Percentiles rank a stretch among this genome's conserved stretches.
phyloP scores from a whole-genome alignment of 2,329 filamentous ascomycete genomes.

The Calonectria montana region DNA sequence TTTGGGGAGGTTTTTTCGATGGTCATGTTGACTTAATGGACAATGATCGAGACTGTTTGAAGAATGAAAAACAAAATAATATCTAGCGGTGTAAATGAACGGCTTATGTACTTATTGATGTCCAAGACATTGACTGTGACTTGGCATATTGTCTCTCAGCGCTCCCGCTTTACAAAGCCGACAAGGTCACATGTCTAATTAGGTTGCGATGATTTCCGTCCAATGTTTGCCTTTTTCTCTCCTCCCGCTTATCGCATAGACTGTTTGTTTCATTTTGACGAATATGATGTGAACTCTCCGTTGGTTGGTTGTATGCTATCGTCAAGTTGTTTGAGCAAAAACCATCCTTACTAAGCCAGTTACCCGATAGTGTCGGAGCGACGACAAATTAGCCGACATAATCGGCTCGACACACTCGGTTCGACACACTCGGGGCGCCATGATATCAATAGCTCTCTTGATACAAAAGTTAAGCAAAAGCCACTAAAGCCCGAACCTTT shows the following conservation, averaged over 20 bases:
- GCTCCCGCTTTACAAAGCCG: too few relatives aligned
- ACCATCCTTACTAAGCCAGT: neutral
- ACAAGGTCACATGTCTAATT: too few relatives aligned
- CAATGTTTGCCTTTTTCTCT: too few relatives aligned
- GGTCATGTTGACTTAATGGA: neutral
- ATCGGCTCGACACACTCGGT: conserved; percentile 10
- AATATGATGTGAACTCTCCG: too few relatives aligned
- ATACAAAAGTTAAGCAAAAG: neutral
- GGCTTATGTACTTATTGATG: too few relatives aligned
- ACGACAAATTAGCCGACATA: neutral
- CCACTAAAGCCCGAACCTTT: neutral
- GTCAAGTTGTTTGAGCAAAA: neutral
- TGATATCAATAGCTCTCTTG: neutral
- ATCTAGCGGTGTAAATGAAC: too few relatives aligned
- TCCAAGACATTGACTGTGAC: too few relatives aligned
- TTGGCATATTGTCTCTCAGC: too few relatives aligned
- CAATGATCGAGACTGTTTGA: neutral
- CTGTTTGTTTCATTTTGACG: too few relatives aligned
- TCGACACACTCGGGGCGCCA: neutral
- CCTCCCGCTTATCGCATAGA: too few relatives aligned
- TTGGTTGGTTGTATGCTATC: neutral
- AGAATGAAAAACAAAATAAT: neutral
- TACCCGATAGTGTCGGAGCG: neutral
- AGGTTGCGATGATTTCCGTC: too few relatives aligned
- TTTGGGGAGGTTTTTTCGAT: neutral